These are phyloP conservation scores for Clohesyomyces aquaticus DNA, from an alignment of 495 filamentous ascomycete genomes.

Conservation along the genomic window DNA sequence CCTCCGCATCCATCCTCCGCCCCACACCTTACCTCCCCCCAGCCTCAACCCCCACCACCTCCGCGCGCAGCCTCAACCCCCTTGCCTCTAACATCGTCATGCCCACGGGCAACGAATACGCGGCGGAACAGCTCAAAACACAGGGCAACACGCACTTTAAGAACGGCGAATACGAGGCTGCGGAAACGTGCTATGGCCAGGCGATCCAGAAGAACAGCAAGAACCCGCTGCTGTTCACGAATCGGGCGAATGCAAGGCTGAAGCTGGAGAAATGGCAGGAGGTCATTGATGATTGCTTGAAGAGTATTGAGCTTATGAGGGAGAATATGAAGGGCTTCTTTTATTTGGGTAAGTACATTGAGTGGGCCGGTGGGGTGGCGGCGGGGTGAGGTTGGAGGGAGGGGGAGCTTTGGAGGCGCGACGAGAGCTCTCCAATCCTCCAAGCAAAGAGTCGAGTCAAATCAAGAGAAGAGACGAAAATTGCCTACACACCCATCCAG, in stretches of 20 bases:
- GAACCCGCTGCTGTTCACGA: constrained; percentile 75
- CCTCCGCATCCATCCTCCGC: no score
- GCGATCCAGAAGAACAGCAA: constrained; percentile 68
- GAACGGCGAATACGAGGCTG: constrained; percentile 68
- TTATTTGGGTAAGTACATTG: constrained; percentile 65
- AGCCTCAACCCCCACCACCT: no score
- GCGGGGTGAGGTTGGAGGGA: no score
- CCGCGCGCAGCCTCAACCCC: no score
- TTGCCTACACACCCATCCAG: no score
- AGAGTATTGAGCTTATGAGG: constrained; percentile 67
- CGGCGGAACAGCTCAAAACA: constrained; percentile 48
- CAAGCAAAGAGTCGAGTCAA: no score
- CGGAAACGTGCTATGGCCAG: constrained; percentile 81
- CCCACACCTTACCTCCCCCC: no score
- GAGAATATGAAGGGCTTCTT: constrained; percentile 80
- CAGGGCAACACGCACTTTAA: constrained; percentile 48
- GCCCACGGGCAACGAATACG: constrained; percentile 38
- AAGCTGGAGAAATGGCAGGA: constrained; percentile 70
- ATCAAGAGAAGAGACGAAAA: no score
- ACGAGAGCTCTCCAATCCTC: no score
- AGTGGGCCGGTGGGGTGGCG: no score
- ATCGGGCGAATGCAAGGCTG: constrained; percentile 84
- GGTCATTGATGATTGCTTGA: constrained; percentile 78
- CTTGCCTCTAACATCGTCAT: no score
- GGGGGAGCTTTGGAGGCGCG: no score